A percentile compares a stretch with the other conserved stretches of the same genome.
Conservation (phyloP, 306 rosid genomes). For the Cicer judaicum region DNA sequence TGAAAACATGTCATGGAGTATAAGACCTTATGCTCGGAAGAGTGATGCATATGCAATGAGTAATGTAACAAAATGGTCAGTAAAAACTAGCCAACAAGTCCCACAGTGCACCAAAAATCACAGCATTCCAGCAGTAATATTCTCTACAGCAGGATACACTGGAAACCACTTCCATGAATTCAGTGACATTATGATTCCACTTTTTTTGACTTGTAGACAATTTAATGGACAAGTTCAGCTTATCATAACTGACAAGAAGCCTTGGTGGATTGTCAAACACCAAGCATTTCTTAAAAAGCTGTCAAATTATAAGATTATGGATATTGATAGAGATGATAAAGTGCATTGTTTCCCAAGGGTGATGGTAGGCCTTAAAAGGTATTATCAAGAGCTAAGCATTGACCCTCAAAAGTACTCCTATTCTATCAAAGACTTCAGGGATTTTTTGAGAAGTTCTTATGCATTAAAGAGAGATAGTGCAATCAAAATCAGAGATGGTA, state of each 20-base stretch:
- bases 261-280: constrained; percentile 67
- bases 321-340: constrained; percentile 61
- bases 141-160: constrained; percentile 73
- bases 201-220: constrained; percentile 67
- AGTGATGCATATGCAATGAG: constrained; percentile 60
- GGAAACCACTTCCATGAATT: constrained; percentile 94
- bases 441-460: constrained; percentile 63
- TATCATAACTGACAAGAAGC: constrained; percentile 52
- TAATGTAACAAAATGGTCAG: constrained; percentile 64
- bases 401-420: constrained; percentile 62
- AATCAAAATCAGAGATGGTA: constrained; percentile 39
- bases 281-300: constrained; percentile 54
- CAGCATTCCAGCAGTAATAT: constrained; percentile 69
- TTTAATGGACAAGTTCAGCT: constrained; percentile 77
- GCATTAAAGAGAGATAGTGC: constrained; percentile 60
- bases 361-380: constrained; percentile 72
- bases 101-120: constrained; percentile 61
- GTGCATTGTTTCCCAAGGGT: constrained; percentile 79
- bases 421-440: constrained; percentile 76
- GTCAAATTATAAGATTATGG: constrained; percentile 62
- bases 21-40: constrained; percentile 82
- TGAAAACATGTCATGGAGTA: constrained; percentile 58
- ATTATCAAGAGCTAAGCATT: constrained; percentile 61
- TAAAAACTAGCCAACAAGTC: constrained; percentile 42
- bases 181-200: constrained; percentile 73